Evolutionary conservation across 2,329 filamentous ascomycete species (phyloP).

Genomic region (Neospermospora avenae): DNA sequence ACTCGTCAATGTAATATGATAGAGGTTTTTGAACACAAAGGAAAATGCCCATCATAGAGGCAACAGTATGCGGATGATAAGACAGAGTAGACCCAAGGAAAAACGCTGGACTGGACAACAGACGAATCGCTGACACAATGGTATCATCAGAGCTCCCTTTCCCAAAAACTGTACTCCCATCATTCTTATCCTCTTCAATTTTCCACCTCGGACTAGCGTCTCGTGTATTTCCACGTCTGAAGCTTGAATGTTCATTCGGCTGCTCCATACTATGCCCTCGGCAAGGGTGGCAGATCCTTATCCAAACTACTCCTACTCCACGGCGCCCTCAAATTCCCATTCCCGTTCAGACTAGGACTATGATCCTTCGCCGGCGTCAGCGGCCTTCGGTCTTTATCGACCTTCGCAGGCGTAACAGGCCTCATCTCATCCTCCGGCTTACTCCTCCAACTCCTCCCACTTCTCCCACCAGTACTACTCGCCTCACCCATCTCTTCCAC

Average conservation of each 20-base stretch:
- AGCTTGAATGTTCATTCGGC: constrained; percentile 10
- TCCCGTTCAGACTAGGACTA: constrained; percentile 18
- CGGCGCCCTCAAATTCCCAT: constrained; percentile 13
- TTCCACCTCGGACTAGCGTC: neutral
- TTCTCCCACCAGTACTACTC: constrained; percentile 60
- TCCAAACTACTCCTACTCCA: constrained; percentile 56
- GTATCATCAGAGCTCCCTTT: constrained; percentile 24
- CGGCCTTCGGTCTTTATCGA: constrained; percentile 27
- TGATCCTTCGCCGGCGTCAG: constrained; percentile 26
- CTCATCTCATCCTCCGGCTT: constrained; percentile 35
- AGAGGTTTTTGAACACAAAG: constrained; percentile 10
- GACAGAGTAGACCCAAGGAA: constrained; percentile 10
- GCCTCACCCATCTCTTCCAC: constrained; percentile 88
- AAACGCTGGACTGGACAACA: constrained; percentile 7
- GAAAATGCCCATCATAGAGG: constrained; percentile 13
- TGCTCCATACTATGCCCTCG: constrained; percentile 29
- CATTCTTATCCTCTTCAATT: neutral
- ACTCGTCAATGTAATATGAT: constrained; percentile 16
- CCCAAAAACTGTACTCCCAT: neutral
- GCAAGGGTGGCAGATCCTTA: constrained; percentile 58
- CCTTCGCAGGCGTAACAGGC: constrained; percentile 28
- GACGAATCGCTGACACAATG: constrained; percentile 19
- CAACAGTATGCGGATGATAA: constrained; percentile 7
- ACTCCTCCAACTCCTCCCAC: constrained; percentile 44
- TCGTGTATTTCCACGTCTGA: neutral